Evolutionary conservation across 2,329 filamentous ascomycete genomes (phyloP).

Genomic region (Sporothrix protearum): DNA sequence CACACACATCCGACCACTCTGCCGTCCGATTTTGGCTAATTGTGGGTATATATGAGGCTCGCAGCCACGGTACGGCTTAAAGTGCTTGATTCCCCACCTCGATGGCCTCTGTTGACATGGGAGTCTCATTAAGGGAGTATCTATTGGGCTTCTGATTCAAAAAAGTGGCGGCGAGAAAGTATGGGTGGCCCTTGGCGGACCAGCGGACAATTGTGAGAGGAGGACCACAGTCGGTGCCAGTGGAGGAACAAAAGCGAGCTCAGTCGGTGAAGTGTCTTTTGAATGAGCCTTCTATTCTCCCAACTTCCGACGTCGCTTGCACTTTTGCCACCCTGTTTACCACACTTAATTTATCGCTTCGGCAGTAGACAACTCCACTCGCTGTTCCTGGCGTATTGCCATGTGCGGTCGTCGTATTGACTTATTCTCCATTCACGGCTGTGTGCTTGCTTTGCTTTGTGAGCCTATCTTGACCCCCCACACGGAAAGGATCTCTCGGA

Average conservation of each 20-base stretch:
- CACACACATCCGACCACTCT: constrained; percentile 4
- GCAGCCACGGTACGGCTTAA: not conserved
- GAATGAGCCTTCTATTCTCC: not conserved
- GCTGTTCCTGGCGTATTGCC: not conserved
- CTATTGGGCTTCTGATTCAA: not conserved
- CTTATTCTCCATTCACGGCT: not conserved
- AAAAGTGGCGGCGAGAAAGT: not conserved
- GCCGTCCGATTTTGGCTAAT: constrained; percentile 11
- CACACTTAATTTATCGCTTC: not conserved
- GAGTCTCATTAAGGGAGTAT: not conserved
- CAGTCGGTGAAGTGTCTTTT: not conserved
- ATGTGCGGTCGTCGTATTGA: not conserved
- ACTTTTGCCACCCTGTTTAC: not conserved
- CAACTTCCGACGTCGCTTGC: not conserved
- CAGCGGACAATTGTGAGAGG: not conserved
- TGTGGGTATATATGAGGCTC: constrained; percentile 6
- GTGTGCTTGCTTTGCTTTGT: not conserved
- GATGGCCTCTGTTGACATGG: not conserved
- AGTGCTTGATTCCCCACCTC: not conserved
- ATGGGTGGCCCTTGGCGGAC: not conserved
- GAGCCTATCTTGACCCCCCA: constrained; percentile 15
- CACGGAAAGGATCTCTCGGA: constrained; percentile 2
- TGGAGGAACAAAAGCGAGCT: not conserved
- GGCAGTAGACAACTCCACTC: not conserved
- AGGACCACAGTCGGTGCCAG: not conserved